Percentiles rank a stretch among this genome's conserved stretches.
Conservation (phyloP, 371 early-diverging fungal species). For the Mucor plumbeus region DNA sequence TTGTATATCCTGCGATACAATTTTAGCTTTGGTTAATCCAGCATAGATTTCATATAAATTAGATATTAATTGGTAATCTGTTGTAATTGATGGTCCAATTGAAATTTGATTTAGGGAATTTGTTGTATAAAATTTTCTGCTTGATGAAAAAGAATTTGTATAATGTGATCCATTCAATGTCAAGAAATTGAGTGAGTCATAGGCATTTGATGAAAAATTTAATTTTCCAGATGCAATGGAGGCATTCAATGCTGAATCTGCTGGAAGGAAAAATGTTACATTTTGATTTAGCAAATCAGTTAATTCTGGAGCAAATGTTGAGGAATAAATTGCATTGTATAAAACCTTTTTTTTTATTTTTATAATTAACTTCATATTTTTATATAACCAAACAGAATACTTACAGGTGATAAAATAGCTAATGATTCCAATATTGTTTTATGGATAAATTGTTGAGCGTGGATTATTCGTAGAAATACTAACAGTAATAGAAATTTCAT, state of each 20-base stretch:
- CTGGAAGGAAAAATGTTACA: slow-evolving; percentile 29
- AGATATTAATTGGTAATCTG: background rate
- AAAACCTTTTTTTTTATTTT: background rate
- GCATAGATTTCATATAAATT: background rate
- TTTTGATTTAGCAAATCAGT: slow-evolving; percentile 11
- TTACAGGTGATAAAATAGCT: background rate
- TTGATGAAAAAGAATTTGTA: background rate
- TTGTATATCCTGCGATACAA: background rate
- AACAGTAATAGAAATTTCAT: background rate
- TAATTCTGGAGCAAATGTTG: background rate
- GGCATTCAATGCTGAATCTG: slow-evolving; percentile 12
- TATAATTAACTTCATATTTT: too few relatives aligned
- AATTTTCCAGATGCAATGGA: slow-evolving; percentile 21
- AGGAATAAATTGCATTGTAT: background rate
- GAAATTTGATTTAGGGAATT: background rate
- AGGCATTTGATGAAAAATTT: slow-evolving; percentile 14
- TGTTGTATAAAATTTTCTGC: slow-evolving; percentile 4
- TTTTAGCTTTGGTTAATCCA: slow-evolving; percentile 8
- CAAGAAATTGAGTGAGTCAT: background rate
- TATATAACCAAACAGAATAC: background rate
- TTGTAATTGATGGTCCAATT: background rate
- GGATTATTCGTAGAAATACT: background rate
- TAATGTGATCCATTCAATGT: slow-evolving; percentile 2
- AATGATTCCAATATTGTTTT: background rate
- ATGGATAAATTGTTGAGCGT: background rate